Evolutionary conservation across 2,329 filamentous ascomycete genomes (phyloP).

Genomic region (Sporothrix protearum): DNA sequence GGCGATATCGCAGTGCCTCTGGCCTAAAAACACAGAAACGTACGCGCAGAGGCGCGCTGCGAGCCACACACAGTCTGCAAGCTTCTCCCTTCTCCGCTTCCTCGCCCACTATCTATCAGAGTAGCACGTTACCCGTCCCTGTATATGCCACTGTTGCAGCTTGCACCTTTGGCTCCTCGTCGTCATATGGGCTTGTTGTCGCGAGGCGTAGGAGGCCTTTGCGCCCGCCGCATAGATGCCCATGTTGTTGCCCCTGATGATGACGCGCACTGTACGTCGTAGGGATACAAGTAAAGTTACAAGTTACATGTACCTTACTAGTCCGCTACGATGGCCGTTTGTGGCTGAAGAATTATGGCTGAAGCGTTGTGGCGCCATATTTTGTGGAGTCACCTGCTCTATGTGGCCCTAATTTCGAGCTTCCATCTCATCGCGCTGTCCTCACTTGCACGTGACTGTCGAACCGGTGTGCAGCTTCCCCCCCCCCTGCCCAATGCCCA

Average conservation of each 20-base stretch:
- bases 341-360: not conserved
- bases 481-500: not conserved
- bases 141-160: not conserved
- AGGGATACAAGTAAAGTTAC: not conserved
- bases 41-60: not conserved
- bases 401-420: slow-evolving; percentile 1
- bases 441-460: slow-evolving; percentile 15
- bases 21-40: not conserved
- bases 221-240: not conserved
- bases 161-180: not conserved
- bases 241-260: not conserved
- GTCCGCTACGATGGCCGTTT: not conserved
- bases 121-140: not conserved
- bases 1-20: not conserved
- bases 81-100: not conserved
- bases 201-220: no score
- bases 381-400: not conserved
- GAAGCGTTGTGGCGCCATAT: not conserved
- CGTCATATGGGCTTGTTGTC: not conserved
- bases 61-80: not conserved
- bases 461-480: slow-evolving; percentile 14
- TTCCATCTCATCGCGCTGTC: not conserved
- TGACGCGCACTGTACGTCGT: not conserved
- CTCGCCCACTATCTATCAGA: not conserved
- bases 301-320: not conserved